phyloP scores from a whole-genome alignment of 306 rosid species.

The Fragaria ananassa region DNA sequence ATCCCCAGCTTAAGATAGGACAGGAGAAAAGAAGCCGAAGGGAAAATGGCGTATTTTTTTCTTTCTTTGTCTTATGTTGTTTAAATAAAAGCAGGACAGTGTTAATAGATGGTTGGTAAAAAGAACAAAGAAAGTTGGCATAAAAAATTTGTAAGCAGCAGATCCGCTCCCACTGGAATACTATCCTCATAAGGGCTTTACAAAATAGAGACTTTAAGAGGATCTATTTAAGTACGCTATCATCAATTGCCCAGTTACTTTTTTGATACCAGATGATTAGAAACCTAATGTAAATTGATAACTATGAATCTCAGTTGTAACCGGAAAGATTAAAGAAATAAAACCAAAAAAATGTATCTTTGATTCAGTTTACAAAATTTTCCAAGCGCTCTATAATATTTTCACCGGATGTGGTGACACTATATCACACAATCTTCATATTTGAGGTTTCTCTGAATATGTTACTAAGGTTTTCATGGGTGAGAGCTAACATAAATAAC shows the following conservation, averaged over 20 bases:
- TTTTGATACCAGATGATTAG: background rate
- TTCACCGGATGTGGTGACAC: background rate
- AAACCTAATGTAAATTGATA: background rate
- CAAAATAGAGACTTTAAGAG: background rate
- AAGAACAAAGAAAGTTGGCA: background rate
- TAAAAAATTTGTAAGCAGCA: background rate
- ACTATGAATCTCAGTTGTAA: background rate
- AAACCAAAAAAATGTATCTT: background rate
- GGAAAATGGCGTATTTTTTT: no score
- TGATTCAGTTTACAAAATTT: background rate
- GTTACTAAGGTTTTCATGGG: background rate
- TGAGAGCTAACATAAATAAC: no score
- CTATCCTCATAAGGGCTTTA: background rate
- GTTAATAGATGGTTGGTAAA: background rate
- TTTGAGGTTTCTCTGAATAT: background rate
- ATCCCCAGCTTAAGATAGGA: background rate
- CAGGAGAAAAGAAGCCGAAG: no score
- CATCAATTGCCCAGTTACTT: background rate
- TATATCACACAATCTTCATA: background rate
- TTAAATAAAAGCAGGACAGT: background rate
- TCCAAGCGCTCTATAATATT: background rate
- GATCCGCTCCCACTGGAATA: background rate
- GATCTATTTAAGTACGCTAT: background rate
- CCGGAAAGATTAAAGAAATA: background rate
- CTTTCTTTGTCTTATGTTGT: no score